Conservation (phyloP, 805 yeast species). For the Jamesozyma piceae region DNA sequence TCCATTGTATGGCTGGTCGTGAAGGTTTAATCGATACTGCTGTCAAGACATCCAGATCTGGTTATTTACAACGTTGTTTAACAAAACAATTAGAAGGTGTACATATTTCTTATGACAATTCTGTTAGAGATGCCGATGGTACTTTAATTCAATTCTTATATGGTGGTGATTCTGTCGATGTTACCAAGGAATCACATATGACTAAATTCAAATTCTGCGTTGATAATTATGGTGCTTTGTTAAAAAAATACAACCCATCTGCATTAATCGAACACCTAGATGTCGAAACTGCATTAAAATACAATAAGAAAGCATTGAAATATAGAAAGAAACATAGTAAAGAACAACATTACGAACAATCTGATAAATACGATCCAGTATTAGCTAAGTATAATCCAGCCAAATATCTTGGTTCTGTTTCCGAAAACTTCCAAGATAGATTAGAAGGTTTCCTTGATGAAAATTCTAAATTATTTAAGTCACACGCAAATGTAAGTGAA, state of each 20-base stretch:
- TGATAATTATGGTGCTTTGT: slow-evolving; percentile 79
- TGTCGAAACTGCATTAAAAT: slow-evolving; percentile 70
- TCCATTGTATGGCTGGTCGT: slow-evolving; percentile 99
- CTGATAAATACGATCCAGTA: slow-evolving; percentile 74
- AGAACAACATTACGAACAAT: slow-evolving; percentile 55
- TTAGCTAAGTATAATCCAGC: slow-evolving; percentile 80
- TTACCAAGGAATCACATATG: slow-evolving; percentile 89
- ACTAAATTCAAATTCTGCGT: slow-evolving; percentile 86
- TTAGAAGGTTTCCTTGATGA: slow-evolving; percentile 59
- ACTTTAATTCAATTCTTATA: slow-evolving; percentile 86
- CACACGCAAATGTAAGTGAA: slow-evolving; percentile 38
- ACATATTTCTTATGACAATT: slow-evolving; percentile 84
- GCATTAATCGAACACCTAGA: slow-evolving; percentile 64
- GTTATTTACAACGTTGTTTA: slow-evolving; percentile 95
- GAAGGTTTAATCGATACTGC: slow-evolving; percentile 99
- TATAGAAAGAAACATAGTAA: slow-evolving; percentile 52
- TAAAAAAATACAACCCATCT: slow-evolving; percentile 79
- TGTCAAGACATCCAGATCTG: slow-evolving; percentile 95
- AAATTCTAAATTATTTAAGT: slow-evolving; percentile 50
- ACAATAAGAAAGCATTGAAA: slow-evolving; percentile 76
- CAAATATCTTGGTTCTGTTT: slow-evolving; percentile 83
- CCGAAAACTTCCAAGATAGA: slow-evolving; percentile 77
- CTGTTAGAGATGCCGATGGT: slow-evolving; percentile 94
- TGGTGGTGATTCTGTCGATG: slow-evolving; percentile 96
- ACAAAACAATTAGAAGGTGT: slow-evolving; percentile 98